Base-by-base conservation (phyloP, 805 yeast genomes). In the Blastobotrys muscicola region DNA sequence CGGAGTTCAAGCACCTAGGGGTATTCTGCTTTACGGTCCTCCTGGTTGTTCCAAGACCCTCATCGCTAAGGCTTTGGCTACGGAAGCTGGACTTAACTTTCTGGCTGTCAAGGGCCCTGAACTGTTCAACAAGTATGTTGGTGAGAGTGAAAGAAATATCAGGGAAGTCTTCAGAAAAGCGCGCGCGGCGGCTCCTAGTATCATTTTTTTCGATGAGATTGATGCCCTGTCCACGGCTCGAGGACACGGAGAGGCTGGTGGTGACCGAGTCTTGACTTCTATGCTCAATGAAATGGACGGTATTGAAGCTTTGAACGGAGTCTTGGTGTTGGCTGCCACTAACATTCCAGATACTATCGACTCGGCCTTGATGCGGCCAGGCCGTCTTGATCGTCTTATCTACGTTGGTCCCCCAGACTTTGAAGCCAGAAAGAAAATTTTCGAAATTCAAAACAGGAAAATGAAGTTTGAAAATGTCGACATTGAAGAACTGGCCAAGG, bases 21-120 rank as follows among this genome's bases (percentile, higher is more conserved):
- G 99, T 32, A 82, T 92, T 1, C 63, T 92, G 38, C 68, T 92
- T 14, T 92, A 92, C 61, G 99, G 99, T 0, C 99, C 99, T 1
- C 97, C 98, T 0, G 98, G 98, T 11, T 90, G 97, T 66, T 89
- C 97, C 8, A 90, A 90, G 56, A 90, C 98, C 0, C 64, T 90
- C 48, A 85, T 95, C 0, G 97, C 97, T 1, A 90, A 90, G 57
- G 97, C 97, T 0, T 66, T 90, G 29, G 97, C 97, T 0, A 84
- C 95, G 0, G 98, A 90, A 63, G 82, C 96, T 1, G 97, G 97
- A 0, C 73, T 90, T 40, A 90, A 90, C 55, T 90, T 90, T 61
- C 62, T 90, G 42, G 95, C 97, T 0, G 95, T 90, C 6, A 92
- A 92, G 61, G 98, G 98, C 1, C 98, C 98, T 0, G 98, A 90